phyloP scores from a whole-genome alignment of 2,329 filamentous ascomycete genomes.

The Huntiella abstrusa region DNA sequence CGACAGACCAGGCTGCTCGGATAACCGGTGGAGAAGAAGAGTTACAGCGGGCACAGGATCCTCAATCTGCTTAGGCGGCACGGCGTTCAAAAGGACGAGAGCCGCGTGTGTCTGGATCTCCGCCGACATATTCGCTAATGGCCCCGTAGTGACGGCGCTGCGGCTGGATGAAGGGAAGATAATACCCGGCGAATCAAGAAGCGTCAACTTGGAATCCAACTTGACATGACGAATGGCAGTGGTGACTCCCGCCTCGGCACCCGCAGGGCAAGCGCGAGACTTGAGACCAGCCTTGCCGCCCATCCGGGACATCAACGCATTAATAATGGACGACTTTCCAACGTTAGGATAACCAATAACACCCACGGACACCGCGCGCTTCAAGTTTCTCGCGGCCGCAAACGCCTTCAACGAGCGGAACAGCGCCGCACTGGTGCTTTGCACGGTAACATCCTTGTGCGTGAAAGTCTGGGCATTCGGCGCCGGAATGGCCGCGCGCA shows the following conservation, averaged over 20 bases:
- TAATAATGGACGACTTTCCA: slow-evolving; percentile 92
- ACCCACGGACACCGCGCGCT: slow-evolving; percentile 76
- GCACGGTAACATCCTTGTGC: slow-evolving; percentile 73
- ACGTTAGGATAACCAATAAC: slow-evolving; percentile 94
- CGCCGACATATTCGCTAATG: slow-evolving; percentile 35
- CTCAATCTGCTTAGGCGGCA: slow-evolving; percentile 85
- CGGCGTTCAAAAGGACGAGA: slow-evolving; percentile 71
- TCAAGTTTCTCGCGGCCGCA: slow-evolving; percentile 64
- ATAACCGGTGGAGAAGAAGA: slow-evolving; percentile 66
- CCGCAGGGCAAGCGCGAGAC: slow-evolving; percentile 57
- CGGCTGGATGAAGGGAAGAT: slow-evolving; percentile 59
- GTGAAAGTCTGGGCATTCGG: slow-evolving; percentile 82
- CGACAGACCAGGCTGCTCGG: slow-evolving; percentile 52
- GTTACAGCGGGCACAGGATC: slow-evolving; percentile 78
- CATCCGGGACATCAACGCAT: slow-evolving; percentile 65
- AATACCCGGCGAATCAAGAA: slow-evolving; percentile 86
- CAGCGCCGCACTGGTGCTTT: slow-evolving; percentile 66
- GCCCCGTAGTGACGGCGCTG: slow-evolving; percentile 19
- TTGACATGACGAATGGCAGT: slow-evolving; percentile 79
- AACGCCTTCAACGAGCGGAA: slow-evolving; percentile 84
- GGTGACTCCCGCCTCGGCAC: slow-evolving; percentile 82
- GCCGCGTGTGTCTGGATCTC: slow-evolving; percentile 60
- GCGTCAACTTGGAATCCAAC: slow-evolving; percentile 81
- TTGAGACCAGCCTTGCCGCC: slow-evolving; percentile 39
- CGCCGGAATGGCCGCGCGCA: slow-evolving; percentile 66